Evolutionary conservation across 129 eudicot genomes (phyloP).

Genomic region (Centella asiatica): DNA sequence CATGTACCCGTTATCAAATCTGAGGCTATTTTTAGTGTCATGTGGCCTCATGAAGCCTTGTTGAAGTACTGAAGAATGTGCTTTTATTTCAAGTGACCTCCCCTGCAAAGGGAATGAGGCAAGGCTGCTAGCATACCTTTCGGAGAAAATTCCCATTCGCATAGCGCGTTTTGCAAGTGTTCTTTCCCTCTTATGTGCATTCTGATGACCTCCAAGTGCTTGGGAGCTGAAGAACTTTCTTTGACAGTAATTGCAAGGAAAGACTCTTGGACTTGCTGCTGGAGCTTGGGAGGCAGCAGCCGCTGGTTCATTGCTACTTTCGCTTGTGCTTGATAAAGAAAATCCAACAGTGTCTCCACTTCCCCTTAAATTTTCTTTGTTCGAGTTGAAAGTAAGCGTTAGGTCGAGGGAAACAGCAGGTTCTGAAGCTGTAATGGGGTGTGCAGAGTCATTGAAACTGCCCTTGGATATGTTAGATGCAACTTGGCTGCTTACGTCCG

Average conservation of each 20-base stretch:
- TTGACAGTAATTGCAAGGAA: slow-evolving; percentile 30
- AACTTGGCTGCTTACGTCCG: slow-evolving; percentile 28
- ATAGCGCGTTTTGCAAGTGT: slow-evolving; percentile 28
- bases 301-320: slow-evolving; percentile 27
- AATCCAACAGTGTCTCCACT: slow-evolving; percentile 7
- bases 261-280: slow-evolving; percentile 11
- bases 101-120: slow-evolving; percentile 31
- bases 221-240: slow-evolving; percentile 32
- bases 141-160: slow-evolving; percentile 24
- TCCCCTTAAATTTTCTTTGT: background rate
- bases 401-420: slow-evolving; percentile 21
- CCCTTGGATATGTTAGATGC: slow-evolving; percentile 18
- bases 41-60: slow-evolving; percentile 10
- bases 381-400: slow-evolving; percentile 23
- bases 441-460: background rate
- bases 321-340: slow-evolving; percentile 20
- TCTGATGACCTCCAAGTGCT: slow-evolving; percentile 36
- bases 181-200: slow-evolving; percentile 33
- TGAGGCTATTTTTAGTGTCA: background rate
- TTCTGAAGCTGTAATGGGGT: background rate
- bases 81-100: slow-evolving; percentile 27
- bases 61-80: slow-evolving; percentile 29
- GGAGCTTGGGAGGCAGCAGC: background rate
- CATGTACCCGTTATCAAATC: slow-evolving; percentile 6
- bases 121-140: slow-evolving; percentile 19